Evolutionary conservation across 371 early-diverging fungal species (phyloP).

Genomic region (Mucor indicus): DNA sequence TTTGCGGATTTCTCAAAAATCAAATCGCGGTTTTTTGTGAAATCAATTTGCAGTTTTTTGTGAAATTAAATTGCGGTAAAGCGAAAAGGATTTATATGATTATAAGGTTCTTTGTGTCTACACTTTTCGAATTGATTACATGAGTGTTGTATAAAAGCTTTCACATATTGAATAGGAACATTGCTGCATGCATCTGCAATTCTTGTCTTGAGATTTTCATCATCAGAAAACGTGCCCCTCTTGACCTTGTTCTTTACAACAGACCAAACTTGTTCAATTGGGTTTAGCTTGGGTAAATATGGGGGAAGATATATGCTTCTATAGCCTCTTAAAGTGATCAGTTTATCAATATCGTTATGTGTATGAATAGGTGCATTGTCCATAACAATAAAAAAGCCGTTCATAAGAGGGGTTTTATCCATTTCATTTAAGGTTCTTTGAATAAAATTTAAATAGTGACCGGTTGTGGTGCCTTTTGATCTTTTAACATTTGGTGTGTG

Average conservation of each 20-base stretch:
- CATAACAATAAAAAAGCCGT: slow-evolving; percentile 1
- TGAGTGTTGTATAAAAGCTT: slow-evolving; percentile 6
- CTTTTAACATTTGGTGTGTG: too few relatives aligned
- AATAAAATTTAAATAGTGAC: background rate
- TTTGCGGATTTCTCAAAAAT: too few relatives aligned
- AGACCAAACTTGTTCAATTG: slow-evolving; percentile 13
- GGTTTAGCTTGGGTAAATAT: slow-evolving; percentile 7
- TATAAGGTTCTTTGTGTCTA: slow-evolving; percentile 1
- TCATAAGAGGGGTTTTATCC: background rate
- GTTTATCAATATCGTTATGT: slow-evolving; percentile 1
- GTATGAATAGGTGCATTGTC: slow-evolving; percentile 9
- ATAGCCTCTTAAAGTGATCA: slow-evolving; percentile 7
- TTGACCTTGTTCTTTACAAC: too few relatives aligned
- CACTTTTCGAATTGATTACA: slow-evolving; percentile 1
- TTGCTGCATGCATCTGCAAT: too few relatives aligned
- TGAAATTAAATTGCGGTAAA: too few relatives aligned
- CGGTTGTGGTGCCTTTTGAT: background rate
- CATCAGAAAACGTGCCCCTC: too few relatives aligned
- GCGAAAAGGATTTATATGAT: background rate
- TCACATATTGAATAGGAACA: too few relatives aligned
- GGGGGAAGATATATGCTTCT: slow-evolving; percentile 6
- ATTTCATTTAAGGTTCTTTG: background rate
- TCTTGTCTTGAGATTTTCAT: too few relatives aligned
- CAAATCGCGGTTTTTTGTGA: too few relatives aligned
- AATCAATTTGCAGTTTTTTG: background rate